These are phyloP conservation scores for Blastobotrys peoriensis DNA, from an alignment of 805 yeast genomes.

Conservation along the genomic window DNA sequence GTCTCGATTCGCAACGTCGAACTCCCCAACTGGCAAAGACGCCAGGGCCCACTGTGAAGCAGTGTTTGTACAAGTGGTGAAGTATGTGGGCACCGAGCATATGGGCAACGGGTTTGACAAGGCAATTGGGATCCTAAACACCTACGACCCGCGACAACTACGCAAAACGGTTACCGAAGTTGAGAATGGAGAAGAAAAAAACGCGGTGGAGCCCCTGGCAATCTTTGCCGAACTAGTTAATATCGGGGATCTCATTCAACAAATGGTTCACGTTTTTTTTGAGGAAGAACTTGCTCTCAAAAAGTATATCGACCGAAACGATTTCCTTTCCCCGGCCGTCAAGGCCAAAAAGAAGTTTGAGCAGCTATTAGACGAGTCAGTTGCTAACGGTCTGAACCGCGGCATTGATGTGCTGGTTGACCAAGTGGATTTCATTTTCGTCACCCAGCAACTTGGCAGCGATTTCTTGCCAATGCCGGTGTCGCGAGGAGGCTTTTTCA, in stretches of 20 bases:
- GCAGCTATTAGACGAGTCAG: slow-evolving; percentile 72
- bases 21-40: slow-evolving; percentile 30
- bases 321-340: slow-evolving; percentile 70
- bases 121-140: slow-evolving; percentile 63
- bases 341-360: slow-evolving; percentile 80
- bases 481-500: slow-evolving; percentile 7
- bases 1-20: slow-evolving; percentile 36
- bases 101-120: slow-evolving; percentile 77
- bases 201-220: slow-evolving; percentile 70
- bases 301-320: slow-evolving; percentile 62
- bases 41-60: slow-evolving; percentile 47
- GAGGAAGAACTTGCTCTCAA: slow-evolving; percentile 65
- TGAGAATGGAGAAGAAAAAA: slow-evolving; percentile 16
- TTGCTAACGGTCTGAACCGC: slow-evolving; percentile 88
- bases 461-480: slow-evolving; percentile 53
- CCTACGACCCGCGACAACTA: slow-evolving; percentile 56
- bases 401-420: slow-evolving; percentile 84
- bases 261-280: slow-evolving; percentile 86
- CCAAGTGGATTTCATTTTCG: slow-evolving; percentile 62
- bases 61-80: slow-evolving; percentile 63
- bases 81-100: slow-evolving; percentile 63
- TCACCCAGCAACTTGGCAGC: slow-evolving; percentile 48
- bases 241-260: slow-evolving; percentile 86
- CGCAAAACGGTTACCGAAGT: slow-evolving; percentile 23
- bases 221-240: slow-evolving; percentile 87